phyloP scores from a whole-genome alignment of 169 alveolate species.

The Cryptosporidium bovis region DNA sequence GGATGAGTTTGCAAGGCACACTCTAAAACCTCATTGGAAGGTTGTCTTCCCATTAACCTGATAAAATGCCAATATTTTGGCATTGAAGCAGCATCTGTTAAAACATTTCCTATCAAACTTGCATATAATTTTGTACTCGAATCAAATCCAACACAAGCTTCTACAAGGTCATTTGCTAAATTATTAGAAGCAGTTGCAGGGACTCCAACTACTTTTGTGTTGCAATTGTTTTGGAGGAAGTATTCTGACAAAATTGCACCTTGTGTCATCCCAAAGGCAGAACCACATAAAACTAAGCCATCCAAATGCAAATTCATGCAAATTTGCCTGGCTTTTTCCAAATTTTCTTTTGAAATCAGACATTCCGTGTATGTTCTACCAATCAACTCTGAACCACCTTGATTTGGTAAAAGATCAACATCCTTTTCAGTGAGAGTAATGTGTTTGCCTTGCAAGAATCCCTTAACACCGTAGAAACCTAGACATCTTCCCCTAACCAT shows the following conservation, averaged over 20 bases:
- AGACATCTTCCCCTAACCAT: slow-evolving; percentile 83
- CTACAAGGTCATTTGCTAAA: slow-evolving; percentile 89
- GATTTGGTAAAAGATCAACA: slow-evolving; percentile 90
- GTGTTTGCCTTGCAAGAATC: slow-evolving; percentile 90
- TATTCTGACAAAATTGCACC: slow-evolving; percentile 91
- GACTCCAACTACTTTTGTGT: slow-evolving; percentile 92
- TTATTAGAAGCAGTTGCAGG: slow-evolving; percentile 96
- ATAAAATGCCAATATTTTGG: slow-evolving; percentile 98
- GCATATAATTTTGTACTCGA: slow-evolving; percentile 96
- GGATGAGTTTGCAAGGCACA: slow-evolving; percentile 97
- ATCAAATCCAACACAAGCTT: slow-evolving; percentile 97
- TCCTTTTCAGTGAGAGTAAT: slow-evolving; percentile 88
- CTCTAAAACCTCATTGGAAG: slow-evolving; percentile 94
- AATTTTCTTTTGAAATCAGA: slow-evolving; percentile 83
- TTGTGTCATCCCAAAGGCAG: slow-evolving; percentile 94
- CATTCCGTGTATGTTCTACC: slow-evolving; percentile 86
- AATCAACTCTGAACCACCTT: slow-evolving; percentile 95
- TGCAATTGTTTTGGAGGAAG: slow-evolving; percentile 86
- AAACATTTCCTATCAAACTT: slow-evolving; percentile 96
- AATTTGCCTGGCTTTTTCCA: slow-evolving; percentile 78
- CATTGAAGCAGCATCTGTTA: slow-evolving; percentile 97
- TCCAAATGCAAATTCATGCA: slow-evolving; percentile 85
- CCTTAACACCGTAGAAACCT: slow-evolving; percentile 91
- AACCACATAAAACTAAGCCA: slow-evolving; percentile 96
- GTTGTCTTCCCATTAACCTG: slow-evolving; percentile 97